phyloP scores from a whole-genome alignment of 306 rosid genomes.

The Gillenia trifoliata region DNA sequence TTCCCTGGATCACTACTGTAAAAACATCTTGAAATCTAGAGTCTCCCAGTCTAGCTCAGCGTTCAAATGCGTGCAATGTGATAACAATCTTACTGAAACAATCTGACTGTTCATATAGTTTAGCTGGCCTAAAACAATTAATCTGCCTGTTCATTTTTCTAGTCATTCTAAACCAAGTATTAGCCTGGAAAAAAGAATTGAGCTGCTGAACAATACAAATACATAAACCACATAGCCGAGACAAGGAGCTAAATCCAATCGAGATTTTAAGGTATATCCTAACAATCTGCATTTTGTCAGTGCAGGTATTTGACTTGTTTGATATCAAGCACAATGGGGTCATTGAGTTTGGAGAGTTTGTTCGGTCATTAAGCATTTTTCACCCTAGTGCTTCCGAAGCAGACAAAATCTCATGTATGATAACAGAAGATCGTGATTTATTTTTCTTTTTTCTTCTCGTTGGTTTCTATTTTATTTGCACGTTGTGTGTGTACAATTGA shows the following conservation, averaged over 20 bases:
- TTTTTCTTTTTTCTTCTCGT: background rate
- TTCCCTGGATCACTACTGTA: background rate
- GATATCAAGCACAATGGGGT: constrained; percentile 60
- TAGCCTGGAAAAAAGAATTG: background rate
- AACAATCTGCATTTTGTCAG: background rate
- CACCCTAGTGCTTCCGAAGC: constrained; percentile 58
- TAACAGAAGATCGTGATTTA: background rate
- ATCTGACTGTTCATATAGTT: no score
- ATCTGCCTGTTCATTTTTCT: background rate
- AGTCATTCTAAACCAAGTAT: background rate
- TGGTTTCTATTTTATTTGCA: background rate
- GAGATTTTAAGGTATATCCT: background rate
- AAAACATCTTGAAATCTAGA: background rate
- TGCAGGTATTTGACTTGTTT: constrained; percentile 73
- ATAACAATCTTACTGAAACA: no score
- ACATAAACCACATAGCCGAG: background rate
- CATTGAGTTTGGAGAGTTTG: constrained; percentile 74
- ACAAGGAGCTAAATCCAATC: background rate
- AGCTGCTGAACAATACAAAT: background rate
- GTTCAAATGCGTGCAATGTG: no score
- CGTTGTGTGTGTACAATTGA: background rate
- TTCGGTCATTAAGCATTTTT: constrained; percentile 66
- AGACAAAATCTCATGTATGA: constrained; percentile 62
- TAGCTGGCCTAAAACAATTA: background rate
- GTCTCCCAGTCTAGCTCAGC: background rate